phyloP scores from a whole-genome alignment of 2,329 filamentous ascomycete genomes.

The Botrytis byssoidea region DNA sequence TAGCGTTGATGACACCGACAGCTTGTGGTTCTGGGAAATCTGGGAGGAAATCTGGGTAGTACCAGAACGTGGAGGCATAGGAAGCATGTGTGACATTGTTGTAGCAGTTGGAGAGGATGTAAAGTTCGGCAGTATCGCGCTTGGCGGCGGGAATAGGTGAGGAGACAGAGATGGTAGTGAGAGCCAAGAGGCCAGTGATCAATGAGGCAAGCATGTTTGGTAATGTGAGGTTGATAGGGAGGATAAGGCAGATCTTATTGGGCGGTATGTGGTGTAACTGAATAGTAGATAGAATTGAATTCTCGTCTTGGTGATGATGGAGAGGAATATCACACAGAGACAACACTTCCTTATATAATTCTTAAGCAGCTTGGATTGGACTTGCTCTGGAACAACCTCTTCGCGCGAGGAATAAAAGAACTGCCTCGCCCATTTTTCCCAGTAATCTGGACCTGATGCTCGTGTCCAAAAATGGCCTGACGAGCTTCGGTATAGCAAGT shows the following conservation, averaged over 20 bases:
- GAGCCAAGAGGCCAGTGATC: conserved; percentile 4
- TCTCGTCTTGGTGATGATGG: not conserved
- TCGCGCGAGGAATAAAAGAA: not conserved
- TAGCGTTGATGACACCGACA: not conserved
- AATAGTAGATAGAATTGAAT: not conserved
- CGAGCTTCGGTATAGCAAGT: not conserved
- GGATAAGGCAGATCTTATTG: not conserved
- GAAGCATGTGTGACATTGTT: conserved; percentile 8
- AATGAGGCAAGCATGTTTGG: conserved; percentile 8
- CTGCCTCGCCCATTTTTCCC: not conserved
- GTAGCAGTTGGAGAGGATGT: conserved; percentile 19
- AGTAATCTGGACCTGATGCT: not conserved
- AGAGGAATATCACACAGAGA: not conserved
- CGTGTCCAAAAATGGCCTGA: conserved; percentile 7
- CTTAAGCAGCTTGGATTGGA: not conserved
- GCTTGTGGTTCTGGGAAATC: conserved; percentile 13
- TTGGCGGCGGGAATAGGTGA: not conserved
- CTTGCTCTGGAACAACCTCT: not conserved
- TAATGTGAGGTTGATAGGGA: not conserved
- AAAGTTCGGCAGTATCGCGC: conserved; percentile 16
- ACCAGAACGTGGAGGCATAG: conserved; percentile 17
- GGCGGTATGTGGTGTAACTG: not conserved
- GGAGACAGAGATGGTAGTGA: not conserved
- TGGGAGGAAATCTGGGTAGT: conserved; percentile 18
- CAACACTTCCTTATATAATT: conserved; percentile 7